Percentiles rank a stretch among this genome's conserved stretches.
Evolutionary conservation across 495 filamentous ascomycete species (phyloP).

Genomic region (Saxophila tyrrhenica): DNA sequence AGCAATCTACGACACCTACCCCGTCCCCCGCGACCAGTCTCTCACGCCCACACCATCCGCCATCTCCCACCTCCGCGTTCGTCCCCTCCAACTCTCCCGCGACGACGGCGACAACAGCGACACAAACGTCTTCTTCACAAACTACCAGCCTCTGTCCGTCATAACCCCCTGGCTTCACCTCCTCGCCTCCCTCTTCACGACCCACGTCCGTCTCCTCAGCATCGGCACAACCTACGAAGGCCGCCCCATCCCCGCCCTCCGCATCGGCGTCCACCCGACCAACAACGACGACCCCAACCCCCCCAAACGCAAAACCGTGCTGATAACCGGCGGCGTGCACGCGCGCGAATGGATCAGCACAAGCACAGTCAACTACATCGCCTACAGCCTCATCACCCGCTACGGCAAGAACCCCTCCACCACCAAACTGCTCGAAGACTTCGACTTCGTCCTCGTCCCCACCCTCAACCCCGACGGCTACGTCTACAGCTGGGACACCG

Average conservation of each 20-base stretch:
- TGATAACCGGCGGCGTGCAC: slow-evolving; percentile 76
- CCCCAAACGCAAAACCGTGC: slow-evolving; percentile 57
- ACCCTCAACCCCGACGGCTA: slow-evolving; percentile 91
- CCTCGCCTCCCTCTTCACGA: slow-evolving; percentile 76
- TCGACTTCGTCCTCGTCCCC: slow-evolving; percentile 82
- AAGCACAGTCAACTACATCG: slow-evolving; percentile 80
- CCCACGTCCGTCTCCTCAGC: slow-evolving; percentile 57
- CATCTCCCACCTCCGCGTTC: slow-evolving; percentile 2
- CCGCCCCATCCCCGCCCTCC: slow-evolving; percentile 69
- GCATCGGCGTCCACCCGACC: slow-evolving; percentile 54
- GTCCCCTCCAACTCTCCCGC: slow-evolving; percentile 26
- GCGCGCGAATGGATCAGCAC: slow-evolving; percentile 95
- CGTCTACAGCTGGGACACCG: slow-evolving; percentile 81
- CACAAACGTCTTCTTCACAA: slow-evolving; percentile 69
- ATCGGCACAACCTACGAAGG: slow-evolving; percentile 78
- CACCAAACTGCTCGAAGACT: slow-evolving; percentile 64
- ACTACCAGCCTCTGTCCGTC: slow-evolving; percentile 75
- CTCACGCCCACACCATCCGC: slow-evolving; percentile 2
- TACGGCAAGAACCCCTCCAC: slow-evolving; percentile 58
- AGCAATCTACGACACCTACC: slow-evolving; percentile 67
- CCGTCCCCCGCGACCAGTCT: slow-evolving; percentile 29
- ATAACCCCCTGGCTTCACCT: slow-evolving; percentile 82
- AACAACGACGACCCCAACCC: slow-evolving; percentile 28
- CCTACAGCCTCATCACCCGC: slow-evolving; percentile 75
- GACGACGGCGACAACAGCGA: slow-evolving; percentile 26